Conservation (phyloP, 257 asterid species). For the Primulina huaijiensis region DNA sequence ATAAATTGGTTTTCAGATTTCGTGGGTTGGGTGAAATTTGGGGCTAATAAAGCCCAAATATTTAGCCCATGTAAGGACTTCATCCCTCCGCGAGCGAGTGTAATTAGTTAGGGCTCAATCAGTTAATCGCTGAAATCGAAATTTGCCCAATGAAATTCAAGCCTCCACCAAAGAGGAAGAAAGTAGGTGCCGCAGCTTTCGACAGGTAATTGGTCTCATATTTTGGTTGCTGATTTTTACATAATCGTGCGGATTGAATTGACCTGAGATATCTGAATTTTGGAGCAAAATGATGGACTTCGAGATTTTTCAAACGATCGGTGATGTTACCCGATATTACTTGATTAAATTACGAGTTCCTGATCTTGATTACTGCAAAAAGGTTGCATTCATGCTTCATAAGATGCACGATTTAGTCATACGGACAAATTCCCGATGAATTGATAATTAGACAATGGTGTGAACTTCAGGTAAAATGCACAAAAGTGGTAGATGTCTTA, state of each 20-base stretch:
- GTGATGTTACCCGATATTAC: not conserved
- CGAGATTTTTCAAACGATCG: not conserved
- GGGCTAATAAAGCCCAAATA: not conserved
- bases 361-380: not conserved
- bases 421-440: not conserved
- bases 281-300: not conserved
- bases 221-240: not conserved
- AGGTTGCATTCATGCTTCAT: not conserved
- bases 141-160: slow-evolving; percentile 27
- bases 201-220: slow-evolving; percentile 33
- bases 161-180: slow-evolving; percentile 53
- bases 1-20: too few species aligned
- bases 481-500: too few species aligned
- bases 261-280: not conserved
- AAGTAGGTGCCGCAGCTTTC: slow-evolving; percentile 30
- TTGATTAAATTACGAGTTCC: not conserved
- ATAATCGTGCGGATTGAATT: not conserved
- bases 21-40: too few species aligned
- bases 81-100: not conserved
- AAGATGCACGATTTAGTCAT: not conserved
- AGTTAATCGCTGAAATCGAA: not conserved
- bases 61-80: not conserved
- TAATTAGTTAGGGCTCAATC: not conserved
- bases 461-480: not conserved
- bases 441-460: not conserved